These are phyloP conservation scores for Pilatotrama ljubarskyi DNA, from an alignment of 768 basidiomycete genomes.

Conservation along the genomic window DNA sequence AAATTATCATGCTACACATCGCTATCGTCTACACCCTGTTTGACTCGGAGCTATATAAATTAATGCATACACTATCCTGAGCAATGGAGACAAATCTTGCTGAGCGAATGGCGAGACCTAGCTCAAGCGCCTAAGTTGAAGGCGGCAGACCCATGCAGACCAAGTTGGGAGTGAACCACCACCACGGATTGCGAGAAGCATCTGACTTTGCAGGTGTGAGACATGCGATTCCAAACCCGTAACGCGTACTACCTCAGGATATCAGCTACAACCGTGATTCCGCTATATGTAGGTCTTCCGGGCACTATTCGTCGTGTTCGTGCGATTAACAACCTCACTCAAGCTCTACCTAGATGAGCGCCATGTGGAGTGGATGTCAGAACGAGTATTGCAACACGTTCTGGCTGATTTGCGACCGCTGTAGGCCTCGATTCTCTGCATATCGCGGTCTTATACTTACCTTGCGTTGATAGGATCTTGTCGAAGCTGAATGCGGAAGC, in stretches of 20 bases:
- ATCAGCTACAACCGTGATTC: conserved; percentile 70
- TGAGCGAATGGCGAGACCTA: no score
- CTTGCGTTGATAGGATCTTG: conserved; percentile 47
- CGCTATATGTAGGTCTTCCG: conserved; percentile 61
- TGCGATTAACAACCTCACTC: neutral
- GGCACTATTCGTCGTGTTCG: neutral
- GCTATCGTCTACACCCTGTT: neutral
- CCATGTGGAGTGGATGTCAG: conserved; percentile 91
- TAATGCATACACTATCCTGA: neutral
- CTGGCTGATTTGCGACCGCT: conserved; percentile 76
- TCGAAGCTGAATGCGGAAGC: conserved; percentile 66
- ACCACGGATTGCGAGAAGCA: neutral
- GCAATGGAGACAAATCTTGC: no score
- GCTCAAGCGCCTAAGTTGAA: neutral
- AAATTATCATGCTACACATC: neutral
- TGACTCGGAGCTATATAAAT: neutral
- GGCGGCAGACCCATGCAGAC: neutral
- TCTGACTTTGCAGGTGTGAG: no score
- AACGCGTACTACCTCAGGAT: conserved; percentile 85
- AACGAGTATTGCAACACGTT: conserved; percentile 74
- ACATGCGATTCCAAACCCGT: conserved; percentile 67
- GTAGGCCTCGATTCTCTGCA: conserved; percentile 36
- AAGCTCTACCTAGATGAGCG: conserved; percentile 86
- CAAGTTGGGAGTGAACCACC: neutral
- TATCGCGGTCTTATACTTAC: neutral